Percentiles rank a stretch among this genome's conserved stretches.
These are phyloP conservation scores for Aspergillus hancockii DNA, from an alignment of 495 filamentous ascomycete species.

Conservation along the genomic window DNA sequence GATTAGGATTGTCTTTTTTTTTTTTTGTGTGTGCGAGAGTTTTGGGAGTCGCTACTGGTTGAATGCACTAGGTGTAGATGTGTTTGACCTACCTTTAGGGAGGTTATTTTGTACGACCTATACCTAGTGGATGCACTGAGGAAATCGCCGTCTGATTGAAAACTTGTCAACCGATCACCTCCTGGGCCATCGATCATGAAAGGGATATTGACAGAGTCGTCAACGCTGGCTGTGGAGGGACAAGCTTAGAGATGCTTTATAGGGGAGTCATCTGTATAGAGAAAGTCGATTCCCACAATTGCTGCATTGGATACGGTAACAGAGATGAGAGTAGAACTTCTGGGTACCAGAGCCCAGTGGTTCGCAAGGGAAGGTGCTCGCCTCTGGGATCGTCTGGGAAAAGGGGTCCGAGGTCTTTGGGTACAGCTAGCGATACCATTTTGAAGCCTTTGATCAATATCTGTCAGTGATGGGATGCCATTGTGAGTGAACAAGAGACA, in stretches of 20 bases:
- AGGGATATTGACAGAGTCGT: conserved; percentile 9
- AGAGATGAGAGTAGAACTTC: conserved; percentile 6
- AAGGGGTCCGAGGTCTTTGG: conserved; percentile 6
- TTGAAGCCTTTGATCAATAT: conserved; percentile 12
- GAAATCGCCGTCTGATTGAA: not conserved
- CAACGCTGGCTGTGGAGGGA: conserved; percentile 1
- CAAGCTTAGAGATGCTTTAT: conserved; percentile 7
- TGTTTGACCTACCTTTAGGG: not conserved
- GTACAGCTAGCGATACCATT: conserved; percentile 11
- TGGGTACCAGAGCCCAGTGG: conserved; percentile 15
- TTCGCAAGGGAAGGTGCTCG: conserved; percentile 6
- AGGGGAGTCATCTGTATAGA: conserved; percentile 6
- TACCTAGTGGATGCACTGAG: not conserved
- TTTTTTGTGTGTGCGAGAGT: not conserved
- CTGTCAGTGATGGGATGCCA: not conserved
- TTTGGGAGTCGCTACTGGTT: not conserved
- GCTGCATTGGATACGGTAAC: conserved; percentile 11
- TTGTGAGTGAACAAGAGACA: not conserved
- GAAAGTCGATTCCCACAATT: conserved; percentile 16
- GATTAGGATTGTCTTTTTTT: not conserved
- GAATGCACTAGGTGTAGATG: not conserved
- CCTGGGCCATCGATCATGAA: conserved; percentile 34
- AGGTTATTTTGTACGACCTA: not conserved
- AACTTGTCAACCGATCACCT: conserved; percentile 32
- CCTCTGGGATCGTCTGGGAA: conserved; percentile 3